Conservation (phyloP, 192 early-diverging fungal species). For the Umbelopsis ramanniana region DNA sequence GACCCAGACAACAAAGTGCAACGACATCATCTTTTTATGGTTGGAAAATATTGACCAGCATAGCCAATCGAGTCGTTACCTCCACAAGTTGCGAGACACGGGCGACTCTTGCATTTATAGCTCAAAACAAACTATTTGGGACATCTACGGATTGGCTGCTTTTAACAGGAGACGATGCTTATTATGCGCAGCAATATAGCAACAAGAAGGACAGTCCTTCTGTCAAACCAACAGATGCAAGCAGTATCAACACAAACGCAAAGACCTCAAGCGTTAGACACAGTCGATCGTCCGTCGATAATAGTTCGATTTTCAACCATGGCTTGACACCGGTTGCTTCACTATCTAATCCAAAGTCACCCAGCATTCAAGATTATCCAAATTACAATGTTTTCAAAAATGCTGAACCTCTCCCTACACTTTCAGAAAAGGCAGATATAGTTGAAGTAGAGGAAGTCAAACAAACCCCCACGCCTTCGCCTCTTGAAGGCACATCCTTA, state of each 20-base stretch:
- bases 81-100: slow-evolving; percentile 9
- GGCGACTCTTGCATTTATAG: not conserved
- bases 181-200: not conserved
- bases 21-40: not conserved
- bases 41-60: not conserved
- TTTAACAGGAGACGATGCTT: slow-evolving; percentile 11
- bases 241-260: not conserved
- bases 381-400: not conserved
- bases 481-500: slow-evolving; percentile 46
- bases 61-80: not conserved
- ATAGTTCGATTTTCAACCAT: not conserved
- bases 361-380: not conserved
- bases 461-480: not conserved
- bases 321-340: not conserved
- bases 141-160: slow-evolving; percentile 1
- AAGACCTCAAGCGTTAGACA: not conserved
- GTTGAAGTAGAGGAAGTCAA: not conserved
- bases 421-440: not conserved
- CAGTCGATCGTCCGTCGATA: not conserved
- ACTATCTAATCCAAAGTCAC: not conserved
- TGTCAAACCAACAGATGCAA: not conserved
- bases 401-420: not conserved
- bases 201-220: not conserved
- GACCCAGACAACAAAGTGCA: not conserved
- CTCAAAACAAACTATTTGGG: not conserved